These are phyloP conservation scores for Saccharomyces cerevisiae DNA, from an alignment of 805 yeast species.

Conservation along the genomic window DNA sequence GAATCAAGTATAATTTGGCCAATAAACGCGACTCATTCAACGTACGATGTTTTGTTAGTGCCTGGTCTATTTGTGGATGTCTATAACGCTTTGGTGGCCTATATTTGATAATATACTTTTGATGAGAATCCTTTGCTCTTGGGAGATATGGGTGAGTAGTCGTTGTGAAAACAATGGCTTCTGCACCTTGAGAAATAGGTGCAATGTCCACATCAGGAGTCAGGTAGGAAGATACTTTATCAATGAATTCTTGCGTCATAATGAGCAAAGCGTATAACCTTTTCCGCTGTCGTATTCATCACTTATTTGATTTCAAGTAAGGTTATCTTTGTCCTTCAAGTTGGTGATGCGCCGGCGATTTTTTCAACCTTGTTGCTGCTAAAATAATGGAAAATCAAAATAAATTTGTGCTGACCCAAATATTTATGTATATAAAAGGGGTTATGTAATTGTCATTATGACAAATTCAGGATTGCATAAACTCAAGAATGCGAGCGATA, in stretches of 20 bases:
- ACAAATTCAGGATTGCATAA: not conserved
- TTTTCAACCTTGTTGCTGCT: not conserved
- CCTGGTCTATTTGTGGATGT: slow-evolving; percentile 71
- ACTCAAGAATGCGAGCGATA: slow-evolving; percentile 2
- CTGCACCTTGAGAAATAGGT: slow-evolving; percentile 82
- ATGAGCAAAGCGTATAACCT: not conserved
- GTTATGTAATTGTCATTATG: not conserved
- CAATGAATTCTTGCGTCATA: slow-evolving; percentile 51
- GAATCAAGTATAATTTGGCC: slow-evolving; percentile 39
- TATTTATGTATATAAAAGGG: not conserved
- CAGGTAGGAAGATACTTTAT: slow-evolving; percentile 35
- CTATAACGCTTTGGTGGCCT: slow-evolving; percentile 89
- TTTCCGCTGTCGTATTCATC: not conserved
- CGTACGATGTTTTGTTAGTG: slow-evolving; percentile 73
- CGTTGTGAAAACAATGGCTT: slow-evolving; percentile 68
- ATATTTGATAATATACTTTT: slow-evolving; percentile 60
- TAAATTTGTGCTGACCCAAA: not conserved
- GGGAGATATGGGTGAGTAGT: slow-evolving; percentile 59
- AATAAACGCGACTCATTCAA: slow-evolving; percentile 75
- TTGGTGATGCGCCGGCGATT: not conserved
- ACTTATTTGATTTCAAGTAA: not conserved
- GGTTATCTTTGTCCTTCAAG: not conserved
- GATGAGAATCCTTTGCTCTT: slow-evolving; percentile 14
- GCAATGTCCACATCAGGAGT: slow-evolving; percentile 41
- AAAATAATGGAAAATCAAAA: not conserved